Conservation (phyloP, 495 filamentous ascomycete species). For the Xylaria longipes region DNA sequence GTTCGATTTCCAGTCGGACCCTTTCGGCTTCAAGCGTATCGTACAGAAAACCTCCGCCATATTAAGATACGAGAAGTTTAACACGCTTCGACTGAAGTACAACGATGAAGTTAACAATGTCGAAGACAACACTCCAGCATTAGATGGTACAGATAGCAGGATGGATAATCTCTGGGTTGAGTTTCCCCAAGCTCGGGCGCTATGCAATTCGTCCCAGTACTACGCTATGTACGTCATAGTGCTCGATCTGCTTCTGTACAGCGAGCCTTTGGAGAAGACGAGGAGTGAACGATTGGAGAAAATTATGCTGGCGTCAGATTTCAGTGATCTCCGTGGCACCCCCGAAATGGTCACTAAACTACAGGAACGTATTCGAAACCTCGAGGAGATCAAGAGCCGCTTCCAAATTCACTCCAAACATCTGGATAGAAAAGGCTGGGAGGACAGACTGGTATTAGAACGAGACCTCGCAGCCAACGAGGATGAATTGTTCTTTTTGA, state of each 20-base stretch:
- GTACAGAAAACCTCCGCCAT: conserved; percentile 94
- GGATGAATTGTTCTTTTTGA: conserved; percentile 98
- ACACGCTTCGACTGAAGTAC: conserved; percentile 95
- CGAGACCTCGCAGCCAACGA: conserved; percentile 87
- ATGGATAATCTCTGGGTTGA: conserved; percentile 97
- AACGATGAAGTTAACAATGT: conserved; percentile 87
- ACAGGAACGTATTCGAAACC: conserved; percentile 88
- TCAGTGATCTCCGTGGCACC: conserved; percentile 92
- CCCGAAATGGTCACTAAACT: conserved; percentile 92
- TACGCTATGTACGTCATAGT: conserved; percentile 98
- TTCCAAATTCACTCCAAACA: conserved; percentile 92
- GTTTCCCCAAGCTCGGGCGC: conserved; percentile 88
- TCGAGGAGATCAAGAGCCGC: conserved; percentile 95
- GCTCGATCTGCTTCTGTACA: conserved; percentile 91
- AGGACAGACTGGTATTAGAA: conserved; percentile 84
- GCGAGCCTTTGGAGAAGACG: conserved; percentile 93
- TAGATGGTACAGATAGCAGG: conserved; percentile 71
- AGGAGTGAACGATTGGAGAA: conserved; percentile 91
- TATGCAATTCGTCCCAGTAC: conserved; percentile 96
- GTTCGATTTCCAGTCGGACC: conserved; percentile 91
- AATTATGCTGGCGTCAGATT: conserved; percentile 99
- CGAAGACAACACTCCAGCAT: conserved; percentile 46
- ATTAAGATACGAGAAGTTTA: conserved; percentile 96
- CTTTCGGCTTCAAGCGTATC: conserved; percentile 93
- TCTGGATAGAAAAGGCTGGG: conserved; percentile 89